Conservation (phyloP, 495 filamentous ascomycete species). For the Daldinia decipiens region DNA sequence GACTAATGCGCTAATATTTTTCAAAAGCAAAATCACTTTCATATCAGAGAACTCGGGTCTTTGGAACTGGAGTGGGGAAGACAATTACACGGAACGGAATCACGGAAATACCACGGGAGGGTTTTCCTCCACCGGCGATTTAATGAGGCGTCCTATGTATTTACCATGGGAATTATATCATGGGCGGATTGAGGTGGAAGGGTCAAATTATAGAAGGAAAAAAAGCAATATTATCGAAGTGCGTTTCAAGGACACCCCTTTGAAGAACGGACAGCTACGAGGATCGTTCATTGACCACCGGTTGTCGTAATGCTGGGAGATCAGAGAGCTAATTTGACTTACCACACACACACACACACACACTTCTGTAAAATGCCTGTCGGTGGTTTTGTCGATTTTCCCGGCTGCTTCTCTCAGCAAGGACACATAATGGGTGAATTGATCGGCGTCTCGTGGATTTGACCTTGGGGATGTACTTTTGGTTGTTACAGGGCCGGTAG, state of each 20-base stretch:
- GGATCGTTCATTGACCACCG: not conserved
- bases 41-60: slow-evolving; percentile 11
- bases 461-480: not conserved
- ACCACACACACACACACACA: not conserved
- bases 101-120: slow-evolving; percentile 30
- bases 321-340: not conserved
- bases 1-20: slow-evolving; percentile 22
- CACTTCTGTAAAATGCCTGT: not conserved
- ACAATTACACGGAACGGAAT: slow-evolving; percentile 28
- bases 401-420: slow-evolving; percentile 7
- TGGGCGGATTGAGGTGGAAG: slow-evolving; percentile 18
- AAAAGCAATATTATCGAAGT: slow-evolving; percentile 37
- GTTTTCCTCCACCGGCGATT: slow-evolving; percentile 18
- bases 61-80: slow-evolving; percentile 21
- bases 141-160: slow-evolving; percentile 31
- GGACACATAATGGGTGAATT: not conserved
- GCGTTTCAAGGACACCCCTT: slow-evolving; percentile 8
- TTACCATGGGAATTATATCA: slow-evolving; percentile 26
- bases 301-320: slow-evolving; percentile 6
- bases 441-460: not conserved
- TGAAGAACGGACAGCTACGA: not conserved
- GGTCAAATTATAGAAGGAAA: slow-evolving; percentile 28
- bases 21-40: slow-evolving; percentile 21
- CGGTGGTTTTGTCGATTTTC: not conserved
- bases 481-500: slow-evolving; percentile 24